phyloP scores from a whole-genome alignment of 2,329 filamentous ascomycete species.

The Colletotrichum ledebouriae region DNA sequence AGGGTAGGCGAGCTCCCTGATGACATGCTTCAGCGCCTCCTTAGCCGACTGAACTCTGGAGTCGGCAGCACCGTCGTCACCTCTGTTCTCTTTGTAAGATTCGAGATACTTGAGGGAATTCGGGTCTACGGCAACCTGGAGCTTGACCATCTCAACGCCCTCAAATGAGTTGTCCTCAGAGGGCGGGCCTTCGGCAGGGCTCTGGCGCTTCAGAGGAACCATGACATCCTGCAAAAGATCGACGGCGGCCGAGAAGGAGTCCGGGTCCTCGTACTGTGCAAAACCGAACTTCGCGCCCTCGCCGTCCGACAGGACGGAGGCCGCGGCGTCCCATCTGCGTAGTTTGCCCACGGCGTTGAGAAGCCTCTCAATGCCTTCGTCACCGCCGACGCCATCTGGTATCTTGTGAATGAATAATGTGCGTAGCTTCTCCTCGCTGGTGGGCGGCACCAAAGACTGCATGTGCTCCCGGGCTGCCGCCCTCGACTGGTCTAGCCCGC shows the following conservation, averaged over 20 bases:
- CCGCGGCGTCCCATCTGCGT: conserved; percentile 86
- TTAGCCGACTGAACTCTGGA: conserved; percentile 79
- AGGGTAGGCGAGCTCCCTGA: conserved; percentile 82
- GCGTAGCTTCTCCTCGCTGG: conserved; percentile 88
- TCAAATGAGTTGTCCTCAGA: conserved; percentile 60
- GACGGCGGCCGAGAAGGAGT: conserved; percentile 86
- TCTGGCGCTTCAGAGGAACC: conserved; percentile 84
- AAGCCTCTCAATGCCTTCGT: conserved; percentile 83
- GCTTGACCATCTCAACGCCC: conserved; percentile 75
- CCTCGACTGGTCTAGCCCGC: conserved; percentile 75
- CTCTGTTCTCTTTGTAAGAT: conserved; percentile 77
- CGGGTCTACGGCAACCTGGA: conserved; percentile 84
- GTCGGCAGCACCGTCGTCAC: conserved; percentile 73
- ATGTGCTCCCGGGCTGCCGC: conserved; percentile 76
- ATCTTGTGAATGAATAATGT: conserved; percentile 93
- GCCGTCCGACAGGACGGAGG: conserved; percentile 71
- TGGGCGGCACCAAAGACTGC: conserved; percentile 83
- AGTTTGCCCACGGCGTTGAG: conserved; percentile 82
- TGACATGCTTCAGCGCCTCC: conserved; percentile 74
- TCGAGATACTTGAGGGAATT: conserved; percentile 88
- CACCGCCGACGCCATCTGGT: conserved; percentile 81
- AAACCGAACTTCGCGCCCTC: conserved; percentile 93
- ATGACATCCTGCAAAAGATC: conserved; percentile 87
- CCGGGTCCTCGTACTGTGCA: conserved; percentile 92
- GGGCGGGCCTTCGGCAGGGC: conserved; percentile 58